Conservation (phyloP, 1,284 basidiomycete species). For the Porodaedalea pini region DNA sequence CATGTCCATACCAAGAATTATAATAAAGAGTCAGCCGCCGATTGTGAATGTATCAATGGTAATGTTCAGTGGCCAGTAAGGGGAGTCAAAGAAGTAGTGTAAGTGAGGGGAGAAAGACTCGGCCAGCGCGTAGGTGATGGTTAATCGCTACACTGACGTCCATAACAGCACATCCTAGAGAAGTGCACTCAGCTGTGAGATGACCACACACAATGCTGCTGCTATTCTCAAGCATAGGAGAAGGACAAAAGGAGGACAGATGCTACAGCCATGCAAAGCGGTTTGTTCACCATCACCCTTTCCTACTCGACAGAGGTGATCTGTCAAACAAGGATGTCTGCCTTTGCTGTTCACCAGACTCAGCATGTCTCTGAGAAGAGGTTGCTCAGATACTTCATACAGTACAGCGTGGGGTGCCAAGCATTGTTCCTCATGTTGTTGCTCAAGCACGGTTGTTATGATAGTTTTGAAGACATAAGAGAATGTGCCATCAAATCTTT, state of each 20-base stretch:
- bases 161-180: constrained; percentile 42
- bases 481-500: too few species aligned
- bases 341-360: neutral
- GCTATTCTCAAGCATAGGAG: constrained; percentile 38
- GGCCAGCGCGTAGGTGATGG: too few species aligned
- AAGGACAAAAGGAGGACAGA: constrained; percentile 23
- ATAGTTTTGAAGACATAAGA: neutral
- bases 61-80: too few species aligned
- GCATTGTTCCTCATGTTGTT: neutral
- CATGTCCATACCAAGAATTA: too few species aligned
- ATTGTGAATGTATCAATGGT: too few species aligned
- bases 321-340: neutral
- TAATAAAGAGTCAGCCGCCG: too few species aligned
- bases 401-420: neutral
- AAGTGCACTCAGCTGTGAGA: constrained; percentile 47
- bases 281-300: neutral
- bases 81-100: too few species aligned
- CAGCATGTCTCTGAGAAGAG: neutral
- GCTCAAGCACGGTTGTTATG: neutral
- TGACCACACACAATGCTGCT: constrained; percentile 48
- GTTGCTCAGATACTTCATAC: neutral
- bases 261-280: neutral
- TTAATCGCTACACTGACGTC: constrained; percentile 34
- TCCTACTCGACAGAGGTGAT: neutral
- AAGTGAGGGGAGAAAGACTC: too few species aligned